Percentiles rank a stretch among this genome's conserved stretches.
Conservation (phyloP, 2,329 filamentous ascomycete species). For the Thelonectria rubi region DNA sequence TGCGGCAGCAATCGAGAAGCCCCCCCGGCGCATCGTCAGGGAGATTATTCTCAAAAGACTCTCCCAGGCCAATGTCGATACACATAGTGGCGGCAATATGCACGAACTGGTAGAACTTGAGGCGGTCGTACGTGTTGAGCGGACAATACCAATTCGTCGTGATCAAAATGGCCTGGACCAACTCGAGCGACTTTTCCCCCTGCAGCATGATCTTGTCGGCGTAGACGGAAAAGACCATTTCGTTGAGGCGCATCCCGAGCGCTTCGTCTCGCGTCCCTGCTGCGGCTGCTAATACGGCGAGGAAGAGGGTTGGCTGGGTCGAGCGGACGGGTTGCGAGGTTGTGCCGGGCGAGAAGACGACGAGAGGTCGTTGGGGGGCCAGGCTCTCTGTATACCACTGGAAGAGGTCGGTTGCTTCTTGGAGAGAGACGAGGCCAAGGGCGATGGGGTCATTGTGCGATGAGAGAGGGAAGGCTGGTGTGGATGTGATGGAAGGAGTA, state of each 20-base stretch:
- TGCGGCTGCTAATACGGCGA: conserved; percentile 1
- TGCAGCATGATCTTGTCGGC: conserved; percentile 9
- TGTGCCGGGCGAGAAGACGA: background rate
- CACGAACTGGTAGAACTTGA: conserved; percentile 9
- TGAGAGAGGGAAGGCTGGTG: background rate
- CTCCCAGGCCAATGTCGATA: background rate
- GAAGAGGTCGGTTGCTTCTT: background rate
- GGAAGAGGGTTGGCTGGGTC: background rate
- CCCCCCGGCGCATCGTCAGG: background rate
- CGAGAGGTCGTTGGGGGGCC: background rate
- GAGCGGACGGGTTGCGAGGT: background rate
- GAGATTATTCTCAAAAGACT: background rate
- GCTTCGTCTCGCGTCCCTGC: background rate
- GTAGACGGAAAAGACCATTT: background rate
- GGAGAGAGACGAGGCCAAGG: background rate
- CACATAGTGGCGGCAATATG: conserved; percentile 7
- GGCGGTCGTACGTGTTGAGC: background rate
- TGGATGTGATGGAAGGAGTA: background rate
- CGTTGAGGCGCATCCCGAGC: conserved; percentile 1
- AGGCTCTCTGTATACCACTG: background rate
- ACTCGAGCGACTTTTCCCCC: conserved; percentile 4
- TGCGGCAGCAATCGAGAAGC: background rate
- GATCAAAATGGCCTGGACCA: conserved; percentile 1
- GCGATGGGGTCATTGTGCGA: background rate
- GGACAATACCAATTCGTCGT: conserved; percentile 11